Evolutionary conservation across 2,329 filamentous ascomycete genomes (phyloP).

Genomic region (Parastagonospora avenae): DNA sequence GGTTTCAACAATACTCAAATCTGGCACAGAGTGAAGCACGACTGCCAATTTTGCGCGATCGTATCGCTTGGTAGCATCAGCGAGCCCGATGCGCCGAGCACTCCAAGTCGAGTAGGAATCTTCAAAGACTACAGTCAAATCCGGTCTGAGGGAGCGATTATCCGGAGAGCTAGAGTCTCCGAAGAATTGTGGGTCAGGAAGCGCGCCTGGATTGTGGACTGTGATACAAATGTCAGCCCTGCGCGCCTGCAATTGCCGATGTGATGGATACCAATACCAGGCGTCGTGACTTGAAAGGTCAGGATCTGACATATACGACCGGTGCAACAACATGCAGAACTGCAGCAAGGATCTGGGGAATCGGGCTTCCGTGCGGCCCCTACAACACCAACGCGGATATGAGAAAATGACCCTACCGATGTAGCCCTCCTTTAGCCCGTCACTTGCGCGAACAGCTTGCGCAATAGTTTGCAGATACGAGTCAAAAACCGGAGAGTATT

Average conservation of each 20-base stretch:
- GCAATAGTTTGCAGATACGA: conserved; percentile 28
- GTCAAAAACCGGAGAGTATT: conserved; percentile 18
- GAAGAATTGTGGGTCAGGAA: conserved; percentile 26
- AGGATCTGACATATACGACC: conserved; percentile 8
- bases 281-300: conserved; percentile 6
- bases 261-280: conserved; percentile 5
- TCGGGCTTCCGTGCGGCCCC: conserved; percentile 6
- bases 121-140: conserved; percentile 29
- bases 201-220: conserved; percentile 32
- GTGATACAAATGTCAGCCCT: conserved; percentile 25
- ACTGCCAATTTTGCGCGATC: conserved; percentile 19
- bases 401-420: conserved; percentile 27
- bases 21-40: conserved; percentile 27
- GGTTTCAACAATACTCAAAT: conserved; percentile 12
- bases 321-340: conserved; percentile 14
- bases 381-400: conserved; percentile 24
- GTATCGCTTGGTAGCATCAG: conserved; percentile 15
- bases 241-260: conserved; percentile 30
- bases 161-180: conserved; percentile 9
- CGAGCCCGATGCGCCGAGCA: conserved; percentile 5
- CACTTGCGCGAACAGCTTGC: conserved; percentile 15
- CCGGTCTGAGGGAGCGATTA: background rate
- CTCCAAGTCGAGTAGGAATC: conserved; percentile 24
- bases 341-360: conserved; percentile 13
- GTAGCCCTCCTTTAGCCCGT: conserved; percentile 32